phyloP scores from a whole-genome alignment of 2,329 filamentous ascomycete species.

The Colletotrichum filicis region DNA sequence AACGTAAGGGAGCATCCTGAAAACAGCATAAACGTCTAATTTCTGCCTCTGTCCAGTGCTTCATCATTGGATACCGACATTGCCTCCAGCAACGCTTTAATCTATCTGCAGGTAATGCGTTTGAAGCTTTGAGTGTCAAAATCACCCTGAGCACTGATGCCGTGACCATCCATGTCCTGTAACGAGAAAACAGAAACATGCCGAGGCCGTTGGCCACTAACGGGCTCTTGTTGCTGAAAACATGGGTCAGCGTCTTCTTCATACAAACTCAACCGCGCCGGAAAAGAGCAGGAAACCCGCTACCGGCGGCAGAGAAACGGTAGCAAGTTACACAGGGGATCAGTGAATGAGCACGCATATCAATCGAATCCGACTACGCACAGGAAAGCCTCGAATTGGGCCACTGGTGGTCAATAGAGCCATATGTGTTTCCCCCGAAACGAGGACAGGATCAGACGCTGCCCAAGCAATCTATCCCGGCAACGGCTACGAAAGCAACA shows the following conservation, averaged over 20 bases:
- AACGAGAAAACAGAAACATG: conserved; percentile 13
- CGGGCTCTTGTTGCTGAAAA: neutral
- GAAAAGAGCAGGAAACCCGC: conserved; percentile 16
- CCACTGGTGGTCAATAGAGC: neutral
- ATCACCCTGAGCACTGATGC: neutral
- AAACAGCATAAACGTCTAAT: conserved; percentile 22
- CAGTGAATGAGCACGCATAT: neutral
- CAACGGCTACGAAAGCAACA: neutral
- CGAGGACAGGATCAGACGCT: conserved; percentile 3
- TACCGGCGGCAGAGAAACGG: neutral
- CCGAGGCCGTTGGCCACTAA: conserved; percentile 1
- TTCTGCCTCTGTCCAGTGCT: neutral
- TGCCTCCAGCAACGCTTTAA: conserved; percentile 10
- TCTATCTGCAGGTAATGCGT: conserved; percentile 13
- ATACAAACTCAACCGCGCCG: conserved; percentile 4
- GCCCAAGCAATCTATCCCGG: neutral
- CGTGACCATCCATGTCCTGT: conserved; percentile 2
- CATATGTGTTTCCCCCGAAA: conserved; percentile 9
- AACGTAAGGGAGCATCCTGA: conserved; percentile 3
- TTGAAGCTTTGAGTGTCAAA: neutral
- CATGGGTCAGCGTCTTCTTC: neutral
- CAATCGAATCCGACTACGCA: conserved; percentile 12
- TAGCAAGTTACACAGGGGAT: neutral
- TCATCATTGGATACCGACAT: neutral
- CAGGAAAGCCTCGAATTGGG: neutral